A percentile compares a stretch with the other conserved stretches of the same genome.
phyloP scores from a whole-genome alignment of 148 eudicot genomes.

The Polygonum aviculare region DNA sequence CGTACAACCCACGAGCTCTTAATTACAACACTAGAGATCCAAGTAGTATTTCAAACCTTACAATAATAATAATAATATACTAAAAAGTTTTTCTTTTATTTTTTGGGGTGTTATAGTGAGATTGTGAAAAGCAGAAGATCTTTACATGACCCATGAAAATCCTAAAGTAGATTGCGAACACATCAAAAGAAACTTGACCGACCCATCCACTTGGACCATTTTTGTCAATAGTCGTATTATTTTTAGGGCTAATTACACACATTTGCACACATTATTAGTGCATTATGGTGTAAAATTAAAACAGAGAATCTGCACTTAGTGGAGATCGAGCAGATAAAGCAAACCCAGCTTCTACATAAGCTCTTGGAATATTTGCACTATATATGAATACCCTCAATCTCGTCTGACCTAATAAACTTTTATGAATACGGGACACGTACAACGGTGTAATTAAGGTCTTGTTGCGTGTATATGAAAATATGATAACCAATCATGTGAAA shows the following conservation, averaged over 20 bases:
- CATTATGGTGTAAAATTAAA: too few relatives aligned
- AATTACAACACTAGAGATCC: not conserved
- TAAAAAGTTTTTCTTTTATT: not conserved
- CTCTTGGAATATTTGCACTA: not conserved
- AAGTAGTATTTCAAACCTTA: not conserved
- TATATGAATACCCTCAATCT: not conserved
- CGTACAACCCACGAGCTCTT: not conserved
- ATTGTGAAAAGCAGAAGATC: conserved; percentile 10
- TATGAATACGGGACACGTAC: too few relatives aligned
- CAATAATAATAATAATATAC: not conserved
- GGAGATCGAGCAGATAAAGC: conserved; percentile 1
- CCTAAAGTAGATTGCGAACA: not conserved
- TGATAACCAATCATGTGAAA: too few relatives aligned
- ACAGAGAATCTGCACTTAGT: not conserved
- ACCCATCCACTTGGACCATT: not conserved
- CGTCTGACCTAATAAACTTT: not conserved
- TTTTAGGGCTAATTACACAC: not conserved
- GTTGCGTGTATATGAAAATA: too few relatives aligned
- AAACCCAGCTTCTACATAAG: not conserved
- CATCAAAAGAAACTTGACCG: conserved; percentile 10
- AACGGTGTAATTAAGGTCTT: too few relatives aligned
- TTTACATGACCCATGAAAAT: conserved; percentile 8
- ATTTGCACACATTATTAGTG: not conserved
- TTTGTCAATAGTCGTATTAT: not conserved
- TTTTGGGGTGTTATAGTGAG: not conserved